Evolutionary conservation across 2,329 filamentous ascomycete species (phyloP), one percentile per base, ranked within the genome.

Genomic region (Furcasterigmium furcatum): DNA sequence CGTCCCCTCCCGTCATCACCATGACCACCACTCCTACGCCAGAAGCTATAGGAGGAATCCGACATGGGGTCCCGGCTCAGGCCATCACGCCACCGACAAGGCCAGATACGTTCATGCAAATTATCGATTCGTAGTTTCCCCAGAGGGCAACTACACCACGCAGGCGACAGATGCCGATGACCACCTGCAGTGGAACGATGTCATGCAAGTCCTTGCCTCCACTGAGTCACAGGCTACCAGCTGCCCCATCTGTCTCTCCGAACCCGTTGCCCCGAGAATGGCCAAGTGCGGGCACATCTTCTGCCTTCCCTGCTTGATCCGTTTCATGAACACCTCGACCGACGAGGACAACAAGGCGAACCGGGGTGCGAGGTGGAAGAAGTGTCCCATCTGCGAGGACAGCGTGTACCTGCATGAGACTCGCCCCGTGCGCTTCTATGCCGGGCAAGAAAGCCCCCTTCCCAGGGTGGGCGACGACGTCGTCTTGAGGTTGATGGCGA

Each of bases 211-310:
- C 44, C 77, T 99, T 55, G 94, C 88, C 9, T 97, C 92, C 2
- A 81, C 88, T 46, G 84, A 94, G 64, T 96, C 91, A 1, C 94
- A 99, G 66, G 77, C 84, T 36, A 81, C 91, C 3, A 90, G 88
- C 19, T 99, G 94, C 62, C 94, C 94, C 1, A 99, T 99, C 45
- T 99, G 94, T 60, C 79, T 99, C 22, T 95, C 88, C 2, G 88
- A 88, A 45, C 94, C 94, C 2, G 89, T 95, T 16, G 94, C 94
- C 8, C 91, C 94, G 25, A 84, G 94, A 46, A 99, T 99, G 92
- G 91, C 94, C 35, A 92, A 86, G 60, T 99, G 94, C 59, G 94
- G 94, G 1, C 94, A 99, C 62, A 96, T 99, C 12, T 97, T 96
- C 64, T 99, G 94, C 62, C 72, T 97, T 27, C 85, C 94, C 6